phyloP scores from a whole-genome alignment of 140 eudicot genomes.

The Cichorium intybus region DNA sequence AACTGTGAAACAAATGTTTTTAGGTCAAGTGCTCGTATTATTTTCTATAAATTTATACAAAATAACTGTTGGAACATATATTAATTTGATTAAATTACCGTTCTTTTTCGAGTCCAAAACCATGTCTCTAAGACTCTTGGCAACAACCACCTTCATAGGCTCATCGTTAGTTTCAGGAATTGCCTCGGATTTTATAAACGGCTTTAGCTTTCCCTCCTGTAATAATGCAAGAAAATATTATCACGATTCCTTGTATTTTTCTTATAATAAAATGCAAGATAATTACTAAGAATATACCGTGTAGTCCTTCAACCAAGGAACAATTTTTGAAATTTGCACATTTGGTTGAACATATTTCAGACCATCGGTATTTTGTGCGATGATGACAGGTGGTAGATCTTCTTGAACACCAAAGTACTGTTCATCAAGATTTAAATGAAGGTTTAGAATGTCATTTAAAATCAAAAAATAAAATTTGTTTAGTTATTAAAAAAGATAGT shows the following conservation, averaged over 20 bases:
- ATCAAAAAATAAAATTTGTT: not conserved
- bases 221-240: not conserved
- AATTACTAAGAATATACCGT: slow-evolving; percentile 25
- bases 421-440: slow-evolving; percentile 10
- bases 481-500: too few relatives aligned
- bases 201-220: slow-evolving; percentile 59
- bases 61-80: not conserved
- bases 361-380: slow-evolving; percentile 26
- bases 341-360: slow-evolving; percentile 26
- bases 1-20: slow-evolving; percentile 33
- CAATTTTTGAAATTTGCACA: slow-evolving; percentile 22
- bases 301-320: slow-evolving; percentile 46
- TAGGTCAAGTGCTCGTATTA: not conserved
- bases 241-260: not conserved
- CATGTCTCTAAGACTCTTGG: slow-evolving; percentile 53
- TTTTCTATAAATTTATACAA: not conserved
- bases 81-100: slow-evolving; percentile 31
- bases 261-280: not conserved
- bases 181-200: slow-evolving; percentile 63
- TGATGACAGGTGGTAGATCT: slow-evolving; percentile 37
- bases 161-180: slow-evolving; percentile 71
- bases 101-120: slow-evolving; percentile 78
- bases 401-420: slow-evolving; percentile 49
- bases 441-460: not conserved
- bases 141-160: slow-evolving; percentile 85